phyloP scores from a whole-genome alignment of 169 alveolate species.

The Theileria equi region DNA sequence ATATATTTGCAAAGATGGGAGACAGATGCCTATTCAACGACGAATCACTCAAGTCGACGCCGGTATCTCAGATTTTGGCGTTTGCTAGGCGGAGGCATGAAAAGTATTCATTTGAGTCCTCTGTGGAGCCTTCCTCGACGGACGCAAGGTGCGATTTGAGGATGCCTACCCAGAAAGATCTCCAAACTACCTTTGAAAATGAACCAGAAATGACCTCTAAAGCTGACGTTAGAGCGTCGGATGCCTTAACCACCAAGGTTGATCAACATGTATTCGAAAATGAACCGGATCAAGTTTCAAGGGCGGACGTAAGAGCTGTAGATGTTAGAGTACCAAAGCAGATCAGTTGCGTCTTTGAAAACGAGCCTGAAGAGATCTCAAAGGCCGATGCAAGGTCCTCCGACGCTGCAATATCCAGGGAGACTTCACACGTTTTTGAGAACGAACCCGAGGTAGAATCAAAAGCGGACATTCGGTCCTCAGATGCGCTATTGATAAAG shows the following conservation, averaged over 20 bases:
- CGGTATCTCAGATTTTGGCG: slow-evolving; percentile 44
- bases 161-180: too few species aligned
- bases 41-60: slow-evolving; percentile 12
- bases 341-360: slow-evolving; percentile 45
- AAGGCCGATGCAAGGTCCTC: slow-evolving; percentile 34
- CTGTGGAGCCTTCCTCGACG: slow-evolving; percentile 15
- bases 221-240: slow-evolving; percentile 23
- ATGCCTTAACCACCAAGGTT: not conserved
- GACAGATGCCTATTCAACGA: slow-evolving; percentile 18
- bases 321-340: slow-evolving; percentile 2
- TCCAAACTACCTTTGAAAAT: too few species aligned
- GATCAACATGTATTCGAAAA: slow-evolving; percentile 42
- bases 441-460: slow-evolving; percentile 42
- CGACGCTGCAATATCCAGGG: not conserved
- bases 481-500: slow-evolving; percentile 2
- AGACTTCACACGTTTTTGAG: slow-evolving; percentile 41
- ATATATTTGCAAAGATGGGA: slow-evolving; percentile 10
- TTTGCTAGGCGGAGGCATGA: slow-evolving; percentile 45
- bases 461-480: slow-evolving; percentile 37
- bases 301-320: slow-evolving; percentile 31
- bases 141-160: slow-evolving; percentile 39
- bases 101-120: slow-evolving; percentile 23
- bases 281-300: slow-evolving; percentile 30
- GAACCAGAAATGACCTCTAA: slow-evolving; percentile 22
- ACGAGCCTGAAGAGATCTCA: slow-evolving; percentile 36